Conservation (phyloP, 371 early-diverging fungal genomes). For the Gilbertella persicaria region DNA sequence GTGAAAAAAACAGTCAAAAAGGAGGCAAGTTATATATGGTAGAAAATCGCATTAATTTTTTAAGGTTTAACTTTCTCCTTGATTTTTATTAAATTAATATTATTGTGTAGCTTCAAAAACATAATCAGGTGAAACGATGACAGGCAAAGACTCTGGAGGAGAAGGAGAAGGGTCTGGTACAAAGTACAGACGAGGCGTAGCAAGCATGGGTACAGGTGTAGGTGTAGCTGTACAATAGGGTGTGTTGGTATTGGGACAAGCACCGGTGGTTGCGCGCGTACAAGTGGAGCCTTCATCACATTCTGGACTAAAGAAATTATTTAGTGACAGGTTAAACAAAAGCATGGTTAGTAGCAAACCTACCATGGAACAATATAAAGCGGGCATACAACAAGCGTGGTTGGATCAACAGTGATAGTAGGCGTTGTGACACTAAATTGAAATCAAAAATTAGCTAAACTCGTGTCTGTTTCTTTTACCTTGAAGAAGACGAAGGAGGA, state of each 20-base stretch:
- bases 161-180: constrained; percentile 1
- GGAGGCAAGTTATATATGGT: not conserved
- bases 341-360: too few relatives aligned
- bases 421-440: not conserved
- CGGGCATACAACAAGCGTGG: not conserved
- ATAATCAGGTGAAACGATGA: not conserved
- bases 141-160: not conserved
- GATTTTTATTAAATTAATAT: not conserved
- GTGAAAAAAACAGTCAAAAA: not conserved
- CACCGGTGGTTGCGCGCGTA: constrained; percentile 5
- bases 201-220: not conserved
- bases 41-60: not conserved
- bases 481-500: not conserved
- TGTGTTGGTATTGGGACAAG: constrained; percentile 11
- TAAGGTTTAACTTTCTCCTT: not conserved
- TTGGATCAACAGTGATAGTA: not conserved
- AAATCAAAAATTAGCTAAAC: too few relatives aligned
- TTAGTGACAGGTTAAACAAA: too few relatives aligned
- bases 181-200: not conserved
- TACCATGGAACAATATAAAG: constrained; percentile 2
- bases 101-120: not conserved
- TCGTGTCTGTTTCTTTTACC: not conserved
- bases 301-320: constrained; percentile 2
- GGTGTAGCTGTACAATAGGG: constrained; percentile 10
- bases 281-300: constrained; percentile 7